phyloP scores from a whole-genome alignment of 208 protist species.

The Sergeia podlipaevii region DNA sequence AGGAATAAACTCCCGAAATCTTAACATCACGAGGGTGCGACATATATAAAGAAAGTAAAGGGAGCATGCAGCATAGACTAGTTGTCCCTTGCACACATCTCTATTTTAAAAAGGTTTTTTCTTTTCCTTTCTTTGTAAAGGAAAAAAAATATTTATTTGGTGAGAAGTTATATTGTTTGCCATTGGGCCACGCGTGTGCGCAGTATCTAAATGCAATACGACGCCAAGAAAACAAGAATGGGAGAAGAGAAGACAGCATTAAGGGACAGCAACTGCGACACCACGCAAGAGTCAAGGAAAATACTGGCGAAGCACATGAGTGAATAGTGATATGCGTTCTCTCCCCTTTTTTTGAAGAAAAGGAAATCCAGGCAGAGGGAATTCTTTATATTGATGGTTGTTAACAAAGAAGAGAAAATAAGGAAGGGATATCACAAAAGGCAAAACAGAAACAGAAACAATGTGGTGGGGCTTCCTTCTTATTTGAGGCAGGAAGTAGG shows the following conservation, averaged over 20 bases:
- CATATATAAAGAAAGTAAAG: constrained; percentile 6
- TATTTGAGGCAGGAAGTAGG: too few relatives aligned
- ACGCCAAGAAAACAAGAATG: too few relatives aligned
- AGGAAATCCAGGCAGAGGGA: background rate
- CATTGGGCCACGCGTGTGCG: background rate
- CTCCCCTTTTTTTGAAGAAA: too few relatives aligned
- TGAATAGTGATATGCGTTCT: too few relatives aligned
- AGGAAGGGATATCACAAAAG: background rate
- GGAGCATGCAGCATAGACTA: constrained; percentile 1
- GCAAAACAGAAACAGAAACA: constrained; percentile 5
- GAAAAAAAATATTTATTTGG: background rate
- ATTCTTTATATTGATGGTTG: constrained; percentile 8
- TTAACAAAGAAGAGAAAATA: constrained; percentile 6
- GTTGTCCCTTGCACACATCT: background rate
- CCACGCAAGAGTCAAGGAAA: too few relatives aligned
- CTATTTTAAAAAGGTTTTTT: background rate
- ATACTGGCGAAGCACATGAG: too few relatives aligned
- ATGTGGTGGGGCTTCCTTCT: too few relatives aligned
- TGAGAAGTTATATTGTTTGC: background rate
- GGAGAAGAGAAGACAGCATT: too few relatives aligned
- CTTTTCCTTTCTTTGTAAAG: constrained; percentile 1
- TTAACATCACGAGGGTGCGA: background rate
- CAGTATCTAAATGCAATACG: too few relatives aligned
- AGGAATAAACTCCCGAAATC: background rate
- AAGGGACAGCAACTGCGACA: too few relatives aligned